phyloP scores from a whole-genome alignment of 2,329 filamentous ascomycete genomes.

The Fusarium bactridioides region DNA sequence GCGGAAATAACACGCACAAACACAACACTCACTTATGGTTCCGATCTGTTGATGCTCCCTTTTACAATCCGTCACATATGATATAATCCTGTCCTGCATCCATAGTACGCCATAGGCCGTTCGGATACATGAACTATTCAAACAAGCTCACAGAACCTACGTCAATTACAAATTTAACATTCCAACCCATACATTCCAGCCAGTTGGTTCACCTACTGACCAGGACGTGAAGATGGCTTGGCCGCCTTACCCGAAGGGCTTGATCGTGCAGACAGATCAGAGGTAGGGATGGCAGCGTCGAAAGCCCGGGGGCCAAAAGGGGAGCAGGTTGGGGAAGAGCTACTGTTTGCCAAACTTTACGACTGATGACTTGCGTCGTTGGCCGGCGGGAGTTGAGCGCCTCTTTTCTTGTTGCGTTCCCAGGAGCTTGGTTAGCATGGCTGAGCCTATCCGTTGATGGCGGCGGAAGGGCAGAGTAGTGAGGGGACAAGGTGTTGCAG shows the following conservation, averaged over 20 bases:
- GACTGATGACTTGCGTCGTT: slow-evolving; percentile 32
- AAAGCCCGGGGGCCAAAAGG: slow-evolving; percentile 12
- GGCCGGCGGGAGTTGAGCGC: slow-evolving; percentile 39
- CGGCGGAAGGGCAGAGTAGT: slow-evolving; percentile 40
- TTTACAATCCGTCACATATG: background rate
- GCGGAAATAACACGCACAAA: background rate
- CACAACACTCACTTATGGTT: background rate
- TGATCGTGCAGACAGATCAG: slow-evolving; percentile 19
- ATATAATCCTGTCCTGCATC: background rate
- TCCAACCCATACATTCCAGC: slow-evolving; percentile 38
- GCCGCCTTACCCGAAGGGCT: slow-evolving; percentile 32
- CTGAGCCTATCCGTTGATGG: slow-evolving; percentile 47
- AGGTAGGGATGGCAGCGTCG: slow-evolving; percentile 15
- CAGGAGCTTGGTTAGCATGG: slow-evolving; percentile 46
- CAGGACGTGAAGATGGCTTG: slow-evolving; percentile 27
- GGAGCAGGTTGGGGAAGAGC: slow-evolving; percentile 17
- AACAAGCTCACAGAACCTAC: slow-evolving; percentile 12
- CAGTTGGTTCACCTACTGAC: slow-evolving; percentile 26
- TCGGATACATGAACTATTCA: background rate
- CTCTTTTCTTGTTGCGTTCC: slow-evolving; percentile 41
- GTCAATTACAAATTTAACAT: slow-evolving; percentile 18
- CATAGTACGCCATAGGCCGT: background rate
- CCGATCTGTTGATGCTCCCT: background rate
- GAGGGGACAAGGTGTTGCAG: slow-evolving; percentile 19
- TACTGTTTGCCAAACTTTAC: slow-evolving; percentile 31